Percentiles rank a stretch among this genome's conserved stretches.
Evolutionary conservation across 2,329 filamentous ascomycete species (phyloP).

Genomic region (Raffaelea albimanens): DNA sequence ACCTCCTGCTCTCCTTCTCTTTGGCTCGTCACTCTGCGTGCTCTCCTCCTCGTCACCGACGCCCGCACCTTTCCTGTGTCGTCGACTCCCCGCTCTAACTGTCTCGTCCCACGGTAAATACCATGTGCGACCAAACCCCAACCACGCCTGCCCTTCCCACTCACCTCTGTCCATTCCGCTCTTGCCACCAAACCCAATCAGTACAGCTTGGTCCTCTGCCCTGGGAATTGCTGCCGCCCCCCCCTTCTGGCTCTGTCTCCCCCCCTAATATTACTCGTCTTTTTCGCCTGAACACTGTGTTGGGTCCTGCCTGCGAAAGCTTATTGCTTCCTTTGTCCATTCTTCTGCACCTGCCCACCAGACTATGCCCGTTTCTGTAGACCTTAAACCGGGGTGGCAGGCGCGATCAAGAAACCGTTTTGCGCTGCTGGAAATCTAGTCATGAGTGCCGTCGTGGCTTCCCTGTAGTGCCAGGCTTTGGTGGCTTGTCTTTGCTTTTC

Average conservation of each 20-base stretch:
- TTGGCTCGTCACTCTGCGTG: conserved; percentile 23
- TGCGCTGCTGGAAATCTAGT: too few relatives aligned
- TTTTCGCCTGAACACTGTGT: too few relatives aligned
- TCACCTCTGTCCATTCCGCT: conserved; percentile 30
- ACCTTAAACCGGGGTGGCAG: conserved; percentile 1
- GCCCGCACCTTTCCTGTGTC: not conserved
- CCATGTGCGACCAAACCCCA: conserved; percentile 10
- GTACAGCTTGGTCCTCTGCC: conserved; percentile 15
- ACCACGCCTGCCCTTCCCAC: not conserved
- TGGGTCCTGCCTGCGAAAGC: conserved; percentile 22
- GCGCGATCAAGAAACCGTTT: conserved; percentile 1
- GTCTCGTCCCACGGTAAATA: conserved; percentile 1
- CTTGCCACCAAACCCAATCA: conserved; percentile 34
- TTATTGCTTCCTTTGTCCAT: conserved; percentile 19
- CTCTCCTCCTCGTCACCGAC: too few relatives aligned
- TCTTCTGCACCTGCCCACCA: conserved; percentile 17
- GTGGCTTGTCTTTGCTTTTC: not conserved
- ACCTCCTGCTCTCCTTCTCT: conserved; percentile 28
- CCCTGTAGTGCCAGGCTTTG: too few relatives aligned
- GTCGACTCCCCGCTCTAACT: not conserved
- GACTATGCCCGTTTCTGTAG: conserved; percentile 25
- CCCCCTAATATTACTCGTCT: conserved; percentile 1
- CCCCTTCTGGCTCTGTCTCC: not conserved
- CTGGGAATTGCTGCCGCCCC: not conserved
- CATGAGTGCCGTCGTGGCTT: too few relatives aligned